Evolutionary conservation across 202 grass and related monocot species (phyloP).

Genomic region (Schoenoplectus tabernaemontani): DNA sequence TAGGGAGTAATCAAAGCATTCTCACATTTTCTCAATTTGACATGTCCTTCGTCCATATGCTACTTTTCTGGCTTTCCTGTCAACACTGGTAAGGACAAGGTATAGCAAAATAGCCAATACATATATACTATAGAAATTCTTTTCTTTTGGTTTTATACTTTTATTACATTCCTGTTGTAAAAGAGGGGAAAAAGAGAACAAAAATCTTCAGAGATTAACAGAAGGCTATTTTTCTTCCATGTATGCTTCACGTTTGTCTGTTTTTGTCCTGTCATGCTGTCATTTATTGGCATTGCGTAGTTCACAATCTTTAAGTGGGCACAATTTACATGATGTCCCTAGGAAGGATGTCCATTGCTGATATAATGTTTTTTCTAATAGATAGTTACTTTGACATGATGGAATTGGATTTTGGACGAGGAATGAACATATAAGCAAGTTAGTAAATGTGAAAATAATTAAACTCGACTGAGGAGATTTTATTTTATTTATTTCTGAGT

Average conservation of each 20-base stretch:
- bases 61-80: neutral
- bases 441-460: neutral
- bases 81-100: neutral
- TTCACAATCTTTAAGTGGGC: too few relatives aligned
- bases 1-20: neutral
- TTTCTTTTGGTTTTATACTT: neutral
- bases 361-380: neutral
- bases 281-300: too few relatives aligned
- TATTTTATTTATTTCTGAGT: neutral
- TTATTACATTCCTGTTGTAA: neutral
- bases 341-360: neutral
- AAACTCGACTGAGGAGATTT: neutral
- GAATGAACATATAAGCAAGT: neutral
- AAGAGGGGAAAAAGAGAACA: neutral
- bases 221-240: neutral
- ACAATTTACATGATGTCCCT: too few relatives aligned
- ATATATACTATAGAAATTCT: neutral
- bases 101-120: neutral
- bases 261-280: neutral
- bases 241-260: neutral
- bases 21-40: neutral
- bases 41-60: neutral
- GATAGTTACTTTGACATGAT: neutral
- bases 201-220: neutral
- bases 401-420: neutral